Conservation (phyloP, 179 eudicot genomes). For the Gypsophila paniculata region DNA sequence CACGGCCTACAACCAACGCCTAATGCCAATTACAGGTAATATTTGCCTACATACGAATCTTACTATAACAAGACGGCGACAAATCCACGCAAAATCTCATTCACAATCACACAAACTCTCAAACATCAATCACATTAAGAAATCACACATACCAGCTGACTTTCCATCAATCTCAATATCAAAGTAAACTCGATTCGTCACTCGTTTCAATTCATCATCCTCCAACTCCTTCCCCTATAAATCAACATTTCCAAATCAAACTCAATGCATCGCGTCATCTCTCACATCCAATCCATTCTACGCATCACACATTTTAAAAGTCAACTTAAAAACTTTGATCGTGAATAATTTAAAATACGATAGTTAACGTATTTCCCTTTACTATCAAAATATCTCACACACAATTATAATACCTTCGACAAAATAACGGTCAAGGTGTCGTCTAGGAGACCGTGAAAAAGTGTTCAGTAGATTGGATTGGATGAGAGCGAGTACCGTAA, state of each 20-base stretch:
- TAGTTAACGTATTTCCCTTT: too few species aligned
- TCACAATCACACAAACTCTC: background rate
- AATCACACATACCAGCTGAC: constrained; percentile 57
- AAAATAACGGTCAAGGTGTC: too few species aligned
- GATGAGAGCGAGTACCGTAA: background rate
- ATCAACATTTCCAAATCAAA: constrained; percentile 1
- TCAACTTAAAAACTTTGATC: too few species aligned
- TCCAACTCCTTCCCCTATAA: constrained; percentile 50
- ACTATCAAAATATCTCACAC: too few species aligned
- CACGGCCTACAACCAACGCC: too few species aligned
- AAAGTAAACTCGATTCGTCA: constrained; percentile 80
- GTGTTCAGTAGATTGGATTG: too few species aligned
- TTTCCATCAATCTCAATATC: constrained; percentile 84
- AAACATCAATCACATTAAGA: background rate
- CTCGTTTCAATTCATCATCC: constrained; percentile 49
- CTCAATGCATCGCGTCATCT: background rate
- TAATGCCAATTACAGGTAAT: background rate
- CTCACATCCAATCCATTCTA: too few species aligned
- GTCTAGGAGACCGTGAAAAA: too few species aligned
- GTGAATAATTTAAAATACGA: too few species aligned
- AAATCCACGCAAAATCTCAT: background rate
- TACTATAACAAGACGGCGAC: background rate
- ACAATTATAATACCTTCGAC: background rate
- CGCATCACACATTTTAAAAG: too few species aligned
- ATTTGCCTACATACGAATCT: background rate